These are phyloP conservation scores for Alternaria sp. DNA, from an alignment of 2,329 filamentous ascomycete species.

Conservation along the genomic window DNA sequence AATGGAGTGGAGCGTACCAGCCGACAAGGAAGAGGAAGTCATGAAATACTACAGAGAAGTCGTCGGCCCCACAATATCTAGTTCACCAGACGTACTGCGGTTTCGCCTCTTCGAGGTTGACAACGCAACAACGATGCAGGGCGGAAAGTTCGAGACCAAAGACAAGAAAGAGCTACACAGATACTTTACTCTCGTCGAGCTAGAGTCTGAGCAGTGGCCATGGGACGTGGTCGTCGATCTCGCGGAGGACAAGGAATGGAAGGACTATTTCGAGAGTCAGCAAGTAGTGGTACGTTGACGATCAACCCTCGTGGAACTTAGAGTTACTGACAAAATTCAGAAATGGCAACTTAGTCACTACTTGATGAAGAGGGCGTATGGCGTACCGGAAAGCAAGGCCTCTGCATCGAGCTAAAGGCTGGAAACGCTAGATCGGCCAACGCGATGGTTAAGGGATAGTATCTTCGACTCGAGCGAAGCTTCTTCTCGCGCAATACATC, in stretches of 20 bases:
- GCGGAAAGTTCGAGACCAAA: background rate
- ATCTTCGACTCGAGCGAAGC: background rate
- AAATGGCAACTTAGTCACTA: conserved; percentile 25
- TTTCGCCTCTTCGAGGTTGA: conserved; percentile 23
- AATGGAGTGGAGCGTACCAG: conserved; percentile 20
- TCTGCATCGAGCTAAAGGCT: background rate
- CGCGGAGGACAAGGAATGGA: conserved; percentile 17
- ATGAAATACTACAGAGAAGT: conserved; percentile 11
- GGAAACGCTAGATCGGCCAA: background rate
- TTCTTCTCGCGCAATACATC: background rate
- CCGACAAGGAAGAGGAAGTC: conserved; percentile 17
- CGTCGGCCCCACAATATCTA: conserved; percentile 14
- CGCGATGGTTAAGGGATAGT: background rate
- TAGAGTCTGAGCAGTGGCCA: conserved; percentile 24
- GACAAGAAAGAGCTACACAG: conserved; percentile 14
- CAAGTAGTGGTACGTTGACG: conserved; percentile 15
- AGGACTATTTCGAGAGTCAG: conserved; percentile 19
- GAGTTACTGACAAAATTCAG: conserved; percentile 10
- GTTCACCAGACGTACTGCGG: conserved; percentile 19
- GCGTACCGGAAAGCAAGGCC: background rate
- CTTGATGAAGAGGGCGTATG: conserved; percentile 7
- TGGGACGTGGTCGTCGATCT: conserved; percentile 26
- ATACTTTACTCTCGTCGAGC: conserved; percentile 19
- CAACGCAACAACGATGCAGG: conserved; percentile 10
- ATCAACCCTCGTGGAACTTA: background rate